These are phyloP conservation scores for Xylariaceae sp. DNA, from an alignment of 2,329 filamentous ascomycete species.

Conservation along the genomic window DNA sequence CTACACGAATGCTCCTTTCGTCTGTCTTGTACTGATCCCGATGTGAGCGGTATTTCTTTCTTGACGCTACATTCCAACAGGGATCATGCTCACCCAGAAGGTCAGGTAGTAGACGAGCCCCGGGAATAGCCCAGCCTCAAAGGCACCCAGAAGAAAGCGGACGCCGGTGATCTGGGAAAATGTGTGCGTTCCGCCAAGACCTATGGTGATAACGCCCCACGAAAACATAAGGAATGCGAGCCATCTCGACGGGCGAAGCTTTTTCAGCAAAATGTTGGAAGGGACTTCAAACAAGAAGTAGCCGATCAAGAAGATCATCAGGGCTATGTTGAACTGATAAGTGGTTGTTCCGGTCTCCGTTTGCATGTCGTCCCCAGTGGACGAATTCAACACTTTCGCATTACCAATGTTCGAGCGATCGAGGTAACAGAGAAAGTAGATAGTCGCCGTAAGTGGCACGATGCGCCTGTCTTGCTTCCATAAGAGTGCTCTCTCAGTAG, in stretches of 20 bases:
- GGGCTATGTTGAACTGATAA: slow-evolving; percentile 30
- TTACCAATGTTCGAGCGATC: slow-evolving; percentile 51
- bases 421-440: slow-evolving; percentile 55
- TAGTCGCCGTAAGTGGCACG: slow-evolving; percentile 46
- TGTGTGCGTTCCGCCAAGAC: slow-evolving; percentile 59
- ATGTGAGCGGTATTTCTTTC: neutral
- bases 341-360: slow-evolving; percentile 26
- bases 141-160: slow-evolving; percentile 62
- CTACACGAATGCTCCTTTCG: slow-evolving; percentile 68
- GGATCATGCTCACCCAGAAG: slow-evolving; percentile 45
- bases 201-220: slow-evolving; percentile 65
- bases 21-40: slow-evolving; percentile 55
- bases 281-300: slow-evolving; percentile 57
- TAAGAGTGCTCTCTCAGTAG: slow-evolving; percentile 20
- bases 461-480: slow-evolving; percentile 49
- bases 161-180: slow-evolving; percentile 62
- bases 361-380: slow-evolving; percentile 31
- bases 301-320: slow-evolving; percentile 33
- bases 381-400: slow-evolving; percentile 34
- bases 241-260: slow-evolving; percentile 58
- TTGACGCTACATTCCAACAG: too few relatives aligned
- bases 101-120: slow-evolving; percentile 65
- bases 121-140: slow-evolving; percentile 69
- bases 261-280: slow-evolving; percentile 63
- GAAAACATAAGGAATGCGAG: slow-evolving; percentile 61